Evolutionary conservation across 192 early-diverging fungal species (phyloP), one percentile per base, ranked within the genome.

Genomic region (Mycoemilia scoparia): DNA sequence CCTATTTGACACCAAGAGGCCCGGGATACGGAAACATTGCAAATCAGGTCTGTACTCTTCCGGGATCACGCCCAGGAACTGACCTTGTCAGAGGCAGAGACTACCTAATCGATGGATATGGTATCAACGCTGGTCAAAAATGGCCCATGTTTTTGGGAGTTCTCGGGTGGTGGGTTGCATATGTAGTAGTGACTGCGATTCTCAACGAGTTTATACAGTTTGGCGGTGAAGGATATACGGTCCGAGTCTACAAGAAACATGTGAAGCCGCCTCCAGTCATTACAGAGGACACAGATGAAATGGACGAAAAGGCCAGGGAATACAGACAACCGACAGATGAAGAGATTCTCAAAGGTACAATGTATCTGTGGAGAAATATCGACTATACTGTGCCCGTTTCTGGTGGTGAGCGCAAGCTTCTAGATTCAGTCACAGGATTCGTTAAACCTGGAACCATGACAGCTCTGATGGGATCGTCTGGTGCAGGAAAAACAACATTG

Each of bases 401-500:
- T 39, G 63, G 49, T 20, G 67, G 67, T 18, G 37, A 71, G 27
- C 63, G 68, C 34, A 76, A 81, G 40, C 51, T 87, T 7, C 57
- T 87, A 26, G 55, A 73, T 41, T 43, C 57, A 25, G 67, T 82
- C n/a, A 49, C 45, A 21, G 77, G 82, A 19, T 74, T 69, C 25
- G 72, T 79, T 24, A 62, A 60, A 33, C 75, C 78, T 2, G 82
- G 82, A 29, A 61, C 70, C 21, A 63, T 87, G 64, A 80, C 79
- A 9, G 75, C 75, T 7, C 47, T 87, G n/a, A 80, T 84, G 72
- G 75, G 75, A 14, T 75, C 73, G 4, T 80, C 78, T 21, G 80
- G 79, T n/a, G 84, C 84, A 0, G 85, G 85, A 6, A 88, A 88
- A 53, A 81, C 84, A 4, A 82, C 71, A 21, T 55, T 84, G 20